Percentiles rank a stretch among this genome's conserved stretches.
Conservation (phyloP, 163 green algal species). For the Chlamydomonas reinhardtii region DNA sequence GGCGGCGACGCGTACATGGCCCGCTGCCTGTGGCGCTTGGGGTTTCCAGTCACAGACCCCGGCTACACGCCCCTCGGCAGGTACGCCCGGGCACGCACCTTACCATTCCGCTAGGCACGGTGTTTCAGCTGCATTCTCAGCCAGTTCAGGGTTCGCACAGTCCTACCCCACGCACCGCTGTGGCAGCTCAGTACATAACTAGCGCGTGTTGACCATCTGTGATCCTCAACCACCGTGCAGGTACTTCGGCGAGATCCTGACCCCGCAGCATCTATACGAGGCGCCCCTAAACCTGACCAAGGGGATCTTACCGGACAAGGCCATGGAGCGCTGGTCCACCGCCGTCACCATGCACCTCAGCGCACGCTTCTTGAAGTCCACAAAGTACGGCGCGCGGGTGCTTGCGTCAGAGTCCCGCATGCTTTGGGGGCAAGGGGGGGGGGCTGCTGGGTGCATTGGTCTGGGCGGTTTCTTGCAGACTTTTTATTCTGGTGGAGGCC, state of each 20-base stretch:
- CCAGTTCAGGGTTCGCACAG: too few relatives aligned
- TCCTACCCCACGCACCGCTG: too few relatives aligned
- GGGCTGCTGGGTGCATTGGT: too few relatives aligned
- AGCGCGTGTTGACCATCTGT: too few relatives aligned
- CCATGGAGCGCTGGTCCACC: slow-evolving; percentile 29
- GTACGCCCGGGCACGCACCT: background rate
- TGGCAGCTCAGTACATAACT: too few relatives aligned
- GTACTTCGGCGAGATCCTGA: slow-evolving; percentile 42
- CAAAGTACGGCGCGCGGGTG: too few relatives aligned
- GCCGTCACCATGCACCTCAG: slow-evolving; percentile 39
- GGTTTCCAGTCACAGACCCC: slow-evolving; percentile 42
- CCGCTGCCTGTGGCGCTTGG: slow-evolving; percentile 41
- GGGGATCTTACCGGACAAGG: slow-evolving; percentile 8
- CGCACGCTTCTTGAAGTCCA: background rate
- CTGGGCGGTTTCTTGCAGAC: too few relatives aligned
- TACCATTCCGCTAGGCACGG: too few relatives aligned
- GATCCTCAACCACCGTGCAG: background rate
- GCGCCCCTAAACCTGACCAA: slow-evolving; percentile 19
- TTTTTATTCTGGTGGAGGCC: too few relatives aligned
- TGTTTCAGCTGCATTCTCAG: too few relatives aligned
- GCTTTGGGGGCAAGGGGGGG: too few relatives aligned
- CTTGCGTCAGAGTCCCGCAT: too few relatives aligned
- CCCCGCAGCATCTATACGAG: slow-evolving; percentile 12
- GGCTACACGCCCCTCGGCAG: slow-evolving; percentile 39
- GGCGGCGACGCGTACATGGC: slow-evolving; percentile 46